Evolutionary conservation across 192 early-diverging fungal genomes (phyloP), one percentile per base, ranked within the genome.

Genomic region (Coemansia sp.): DNA sequence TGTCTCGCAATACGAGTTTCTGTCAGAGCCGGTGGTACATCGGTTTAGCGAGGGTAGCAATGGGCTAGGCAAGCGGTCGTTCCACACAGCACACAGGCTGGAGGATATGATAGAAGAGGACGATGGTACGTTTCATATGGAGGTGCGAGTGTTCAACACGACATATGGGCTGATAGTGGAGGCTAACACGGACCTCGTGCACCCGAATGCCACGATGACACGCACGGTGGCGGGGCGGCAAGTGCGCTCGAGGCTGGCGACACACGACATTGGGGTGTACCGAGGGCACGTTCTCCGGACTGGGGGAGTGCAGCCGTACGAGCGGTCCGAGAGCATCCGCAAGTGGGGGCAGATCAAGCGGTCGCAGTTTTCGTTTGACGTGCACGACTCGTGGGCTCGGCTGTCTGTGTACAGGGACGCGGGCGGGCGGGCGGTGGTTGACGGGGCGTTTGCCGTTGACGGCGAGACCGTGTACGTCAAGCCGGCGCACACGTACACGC

Each of bases 181-280:
- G 64, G 89, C 88, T 26, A 92, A 92, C 71, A 56, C 73, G 14
- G 89, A 90, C 65, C 62, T 92, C 38, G 67, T 92, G 48, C 89
- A 92, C 67, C 86, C 89, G 1, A 67, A 87, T 3, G 87, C 87
- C 3, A 81, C 64, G 14, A 63, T 77, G 55, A 71, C 66, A 23
- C 65, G 46, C 9, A 59, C 59, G 20, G 58, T 65, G 31, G 21
- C 21, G 10, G 66, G 59, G 21, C n/a, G 43, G 37, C 45, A 31
- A 20, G 66, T 51, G 34, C 63, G 58, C 20, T 59, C 63, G 9
- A 46, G 39, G 14, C 65, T 71, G 20, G 63, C 62, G 16, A 57
- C 65, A n/a, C 60, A 76, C 11, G 71, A 83, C 64, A 70, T 86
- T 64, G 66, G 82, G 58, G 51, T 92, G 46, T 87, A 89, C 71